A percentile compares a stretch with the other conserved stretches of the same genome.
Evolutionary conservation across 495 filamentous ascomycete genomes (phyloP).

Genomic region (Aspergillus olivimuriae): DNA sequence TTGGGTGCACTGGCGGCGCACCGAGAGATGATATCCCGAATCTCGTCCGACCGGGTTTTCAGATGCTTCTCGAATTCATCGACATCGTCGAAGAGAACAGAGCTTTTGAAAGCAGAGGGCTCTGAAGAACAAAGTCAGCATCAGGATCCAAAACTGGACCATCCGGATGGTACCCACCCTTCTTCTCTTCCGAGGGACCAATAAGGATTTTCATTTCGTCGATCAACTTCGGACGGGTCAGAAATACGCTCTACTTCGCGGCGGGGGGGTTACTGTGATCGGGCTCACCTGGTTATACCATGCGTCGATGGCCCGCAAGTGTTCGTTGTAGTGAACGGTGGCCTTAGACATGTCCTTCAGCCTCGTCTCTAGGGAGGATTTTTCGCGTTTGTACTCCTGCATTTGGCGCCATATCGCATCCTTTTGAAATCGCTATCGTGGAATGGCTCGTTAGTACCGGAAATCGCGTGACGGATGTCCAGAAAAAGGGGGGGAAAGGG

Average conservation of each 20-base stretch:
- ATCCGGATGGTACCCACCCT: slow-evolving; percentile 41
- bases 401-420: slow-evolving; percentile 97
- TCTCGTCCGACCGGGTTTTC: slow-evolving; percentile 50
- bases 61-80: slow-evolving; percentile 74
- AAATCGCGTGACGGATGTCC: too few species aligned
- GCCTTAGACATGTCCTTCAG: slow-evolving; percentile 70
- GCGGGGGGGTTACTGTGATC: too few species aligned
- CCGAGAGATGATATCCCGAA: slow-evolving; percentile 52
- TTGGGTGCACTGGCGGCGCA: slow-evolving; percentile 44
- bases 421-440: slow-evolving; percentile 79
- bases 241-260: too few species aligned
- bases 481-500: too few species aligned
- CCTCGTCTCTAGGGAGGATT: slow-evolving; percentile 65
- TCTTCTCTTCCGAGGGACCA: slow-evolving; percentile 44
- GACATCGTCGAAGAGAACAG: slow-evolving; percentile 29
- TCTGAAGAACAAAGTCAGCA: slow-evolving; percentile 1
- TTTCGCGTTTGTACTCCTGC: slow-evolving; percentile 93
- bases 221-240: slow-evolving; percentile 52
- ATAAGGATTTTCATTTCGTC: slow-evolving; percentile 76
- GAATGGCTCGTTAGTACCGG: slow-evolving; percentile 14
- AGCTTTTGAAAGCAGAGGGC: slow-evolving; percentile 26
- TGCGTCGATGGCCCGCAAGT: slow-evolving; percentile 78
- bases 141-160: neutral
- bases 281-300: slow-evolving; percentile 84
- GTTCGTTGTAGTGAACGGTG: slow-evolving; percentile 78